These are phyloP conservation scores for Protea cynaroides DNA, from an alignment of 164 flowering plant genomes.

Conservation along the genomic window DNA sequence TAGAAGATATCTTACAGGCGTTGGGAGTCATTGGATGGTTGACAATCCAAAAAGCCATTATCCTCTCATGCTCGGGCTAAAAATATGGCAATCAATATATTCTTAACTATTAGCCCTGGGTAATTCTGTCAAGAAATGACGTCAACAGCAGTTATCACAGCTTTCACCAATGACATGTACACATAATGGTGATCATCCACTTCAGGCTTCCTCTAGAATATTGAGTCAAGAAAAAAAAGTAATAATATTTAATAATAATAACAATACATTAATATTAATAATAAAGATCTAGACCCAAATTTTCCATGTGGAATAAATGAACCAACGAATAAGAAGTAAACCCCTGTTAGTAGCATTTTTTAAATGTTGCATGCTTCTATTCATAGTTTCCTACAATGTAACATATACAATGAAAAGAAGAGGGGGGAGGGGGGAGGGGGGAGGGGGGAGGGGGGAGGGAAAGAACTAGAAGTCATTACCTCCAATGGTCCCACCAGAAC, in stretches of 20 bases:
- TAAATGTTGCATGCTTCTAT: too few species aligned
- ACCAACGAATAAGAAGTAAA: too few species aligned
- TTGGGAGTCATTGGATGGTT: background rate
- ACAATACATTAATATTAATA: too few species aligned
- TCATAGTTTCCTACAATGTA: too few species aligned
- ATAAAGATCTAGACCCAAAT: too few species aligned
- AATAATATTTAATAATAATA: too few species aligned
- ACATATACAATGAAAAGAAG: background rate
- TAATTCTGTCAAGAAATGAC: background rate
- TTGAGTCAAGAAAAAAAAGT: background rate
- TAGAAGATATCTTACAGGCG: background rate
- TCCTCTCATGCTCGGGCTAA: background rate
- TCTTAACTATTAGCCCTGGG: background rate
- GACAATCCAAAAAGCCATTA: background rate
- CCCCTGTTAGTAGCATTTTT: too few species aligned
- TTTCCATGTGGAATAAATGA: too few species aligned
- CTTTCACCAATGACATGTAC: background rate
- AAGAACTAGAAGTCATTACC: constrained; percentile 32
- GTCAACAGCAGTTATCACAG: background rate
- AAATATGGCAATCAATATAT: too few species aligned
- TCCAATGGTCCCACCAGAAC: constrained; percentile 81
- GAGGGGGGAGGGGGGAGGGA: too few species aligned
- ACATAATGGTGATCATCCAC: background rate
- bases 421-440: too few species aligned
- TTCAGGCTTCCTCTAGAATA: background rate